Conservation (phyloP, 192 early-diverging fungal genomes). For the Lobosporangium transversale region DNA sequence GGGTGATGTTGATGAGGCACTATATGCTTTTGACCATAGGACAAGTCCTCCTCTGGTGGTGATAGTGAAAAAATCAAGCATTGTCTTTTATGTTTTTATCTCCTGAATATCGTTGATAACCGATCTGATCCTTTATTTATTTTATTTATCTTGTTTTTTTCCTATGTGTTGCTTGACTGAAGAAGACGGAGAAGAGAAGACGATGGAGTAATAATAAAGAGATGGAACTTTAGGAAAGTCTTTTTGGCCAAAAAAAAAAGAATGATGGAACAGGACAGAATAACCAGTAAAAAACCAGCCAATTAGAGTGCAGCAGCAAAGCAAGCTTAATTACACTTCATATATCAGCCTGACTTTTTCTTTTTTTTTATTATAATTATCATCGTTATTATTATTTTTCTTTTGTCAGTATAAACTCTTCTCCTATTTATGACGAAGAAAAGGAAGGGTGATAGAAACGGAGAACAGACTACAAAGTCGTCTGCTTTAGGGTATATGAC, state of each 20-base stretch:
- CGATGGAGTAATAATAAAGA: neutral
- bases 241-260: no score
- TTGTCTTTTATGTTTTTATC: slow-evolving; percentile 28
- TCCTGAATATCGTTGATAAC: no score
- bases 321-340: no score
- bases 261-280: neutral
- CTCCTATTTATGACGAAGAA: no score
- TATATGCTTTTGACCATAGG: slow-evolving; percentile 82
- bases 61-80: slow-evolving; percentile 89
- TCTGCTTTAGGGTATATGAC: neutral
- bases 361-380: no score
- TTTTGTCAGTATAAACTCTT: no score
- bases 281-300: neutral
- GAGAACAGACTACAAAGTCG: neutral
- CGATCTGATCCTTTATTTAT: no score
- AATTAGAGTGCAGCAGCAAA: slow-evolving; percentile 7
- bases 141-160: neutral
- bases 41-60: slow-evolving; percentile 89
- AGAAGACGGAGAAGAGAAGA: neutral
- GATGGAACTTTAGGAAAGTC: no score
- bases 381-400: no score
- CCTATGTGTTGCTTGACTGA: neutral
- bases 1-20: slow-evolving; percentile 66
- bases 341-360: no score
- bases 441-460: no score